These are phyloP conservation scores for Xenoacremonium recifei DNA, from an alignment of 2,329 filamentous ascomycete species.

Conservation along the genomic window DNA sequence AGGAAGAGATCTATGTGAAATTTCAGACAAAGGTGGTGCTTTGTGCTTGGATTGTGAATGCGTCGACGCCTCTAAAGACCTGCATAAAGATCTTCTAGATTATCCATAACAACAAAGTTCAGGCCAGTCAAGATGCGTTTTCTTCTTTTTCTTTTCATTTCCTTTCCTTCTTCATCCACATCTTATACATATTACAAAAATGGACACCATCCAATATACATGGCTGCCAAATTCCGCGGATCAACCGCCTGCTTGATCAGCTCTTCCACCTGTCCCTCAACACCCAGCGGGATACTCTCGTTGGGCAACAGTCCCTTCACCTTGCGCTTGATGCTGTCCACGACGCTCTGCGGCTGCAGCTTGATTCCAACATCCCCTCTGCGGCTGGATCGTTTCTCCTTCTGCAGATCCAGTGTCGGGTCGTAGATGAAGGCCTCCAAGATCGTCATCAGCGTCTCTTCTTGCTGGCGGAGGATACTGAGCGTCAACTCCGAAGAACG, in stretches of 20 bases:
- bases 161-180: no score
- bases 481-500: conserved; percentile 89
- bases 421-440: conserved; percentile 97
- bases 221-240: conserved; percentile 75
- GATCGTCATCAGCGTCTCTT: conserved; percentile 96
- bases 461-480: conserved; percentile 79
- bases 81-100: no score
- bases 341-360: conserved; percentile 67
- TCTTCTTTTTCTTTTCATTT: no score
- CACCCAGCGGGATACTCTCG: conserved; percentile 88
- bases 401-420: conserved; percentile 87
- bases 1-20: no score
- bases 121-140: no score
- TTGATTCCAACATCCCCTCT: conserved; percentile 42
- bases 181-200: conserved; percentile 43
- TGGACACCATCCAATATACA: conserved; percentile 94
- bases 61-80: no score
- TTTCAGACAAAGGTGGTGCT: no score
- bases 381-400: conserved; percentile 52
- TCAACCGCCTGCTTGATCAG: conserved; percentile 85
- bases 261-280: conserved; percentile 97
- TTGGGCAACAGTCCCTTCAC: conserved; percentile 79
- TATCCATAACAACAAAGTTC: no score
- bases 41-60: no score
- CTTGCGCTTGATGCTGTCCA: conserved; percentile 86